Evolutionary conservation across 2,329 filamentous ascomycete genomes (phyloP).

Genomic region (Pyrenophora seminiperda): DNA sequence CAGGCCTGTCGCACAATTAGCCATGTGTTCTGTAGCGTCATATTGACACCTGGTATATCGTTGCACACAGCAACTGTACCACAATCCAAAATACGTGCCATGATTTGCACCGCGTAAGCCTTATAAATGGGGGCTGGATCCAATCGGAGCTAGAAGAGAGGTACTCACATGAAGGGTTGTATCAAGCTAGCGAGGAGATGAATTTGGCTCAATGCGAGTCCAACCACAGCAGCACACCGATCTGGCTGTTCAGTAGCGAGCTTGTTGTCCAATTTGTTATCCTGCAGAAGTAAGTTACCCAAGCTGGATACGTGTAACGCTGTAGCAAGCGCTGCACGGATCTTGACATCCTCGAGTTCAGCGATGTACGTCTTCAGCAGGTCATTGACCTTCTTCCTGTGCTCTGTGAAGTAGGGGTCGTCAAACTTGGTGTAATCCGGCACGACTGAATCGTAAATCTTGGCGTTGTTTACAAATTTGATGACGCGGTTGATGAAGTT

Average conservation of each 20-base stretch:
- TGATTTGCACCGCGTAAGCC: neutral
- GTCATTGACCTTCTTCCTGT: conserved; percentile 67
- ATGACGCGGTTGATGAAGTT: conserved; percentile 63
- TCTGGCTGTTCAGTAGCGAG: conserved; percentile 64
- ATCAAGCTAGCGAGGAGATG: conserved; percentile 80
- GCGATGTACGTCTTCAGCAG: conserved; percentile 69
- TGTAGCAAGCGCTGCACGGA: conserved; percentile 68
- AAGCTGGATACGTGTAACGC: conserved; percentile 69
- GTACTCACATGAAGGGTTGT: conserved; percentile 72
- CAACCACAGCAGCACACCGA: conserved; percentile 67
- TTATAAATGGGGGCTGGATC: neutral
- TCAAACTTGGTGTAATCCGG: conserved; percentile 67
- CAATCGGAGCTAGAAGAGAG: neutral
- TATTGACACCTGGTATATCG: neutral
- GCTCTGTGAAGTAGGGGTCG: conserved; percentile 48
- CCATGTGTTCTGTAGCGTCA: neutral
- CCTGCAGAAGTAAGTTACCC: conserved; percentile 65
- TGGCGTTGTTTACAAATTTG: conserved; percentile 75
- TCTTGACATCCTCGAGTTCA: conserved; percentile 72
- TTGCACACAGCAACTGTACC: neutral
- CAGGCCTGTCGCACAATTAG: conserved; percentile 33
- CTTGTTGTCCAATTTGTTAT: conserved; percentile 64
- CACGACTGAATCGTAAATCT: conserved; percentile 69
- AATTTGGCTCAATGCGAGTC: conserved; percentile 81
- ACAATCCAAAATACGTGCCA: neutral